Base-by-base conservation (phyloP, 1,284 basidiomycete genomes). In the Kalmanozyma brasiliensis region DNA sequence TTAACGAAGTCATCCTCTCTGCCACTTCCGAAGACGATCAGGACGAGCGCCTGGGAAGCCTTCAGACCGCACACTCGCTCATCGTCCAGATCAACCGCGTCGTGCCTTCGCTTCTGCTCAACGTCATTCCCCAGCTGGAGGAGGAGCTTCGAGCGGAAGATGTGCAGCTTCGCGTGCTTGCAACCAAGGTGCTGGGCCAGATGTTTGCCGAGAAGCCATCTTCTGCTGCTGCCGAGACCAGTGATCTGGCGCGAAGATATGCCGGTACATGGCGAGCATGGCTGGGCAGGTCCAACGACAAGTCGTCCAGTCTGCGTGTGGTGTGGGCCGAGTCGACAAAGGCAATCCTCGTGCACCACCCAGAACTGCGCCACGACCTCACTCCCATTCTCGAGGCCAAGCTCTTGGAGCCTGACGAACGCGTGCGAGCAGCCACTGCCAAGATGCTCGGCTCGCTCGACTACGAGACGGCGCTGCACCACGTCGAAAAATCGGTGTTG, bases 91-190 rank as follows among this genome's bases (percentile, higher is more conserved):
- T 99, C 24, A 89, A 92, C 82, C 87, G 87, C 24, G 87, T 90
- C 19, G 93, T 90, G 76, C 93, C 95, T 0, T 85, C 87, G 11
- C 85, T 98, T 14, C 84, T 98, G 0, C 88, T 92, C 74, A 93
- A 90, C 79, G 92, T 97, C 42, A 89, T 98, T 14, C 95, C 95
- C 0, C 90, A 94, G 59, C 87, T 99, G 13, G 94, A 96, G 82
- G 91, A 93, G 74, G 93, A 97, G 79, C 85, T 98, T 5, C 87
- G 88, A 16, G 89, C 90, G 0, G 90, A 93, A 61, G 88, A 93
- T 38, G 83, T 88, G 0, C 86, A 87, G 37, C 84, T 95, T 1
- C 88, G 95, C 17, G 80, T 88, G 5, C 87, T 94, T 59, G 92
- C 91, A 4, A 93, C 92, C 0, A 87, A 90, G 67, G 90, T 89